These are phyloP conservation scores for Calonectria multiphialidica DNA, from an alignment of 2,329 filamentous ascomycete species.

Conservation along the genomic window DNA sequence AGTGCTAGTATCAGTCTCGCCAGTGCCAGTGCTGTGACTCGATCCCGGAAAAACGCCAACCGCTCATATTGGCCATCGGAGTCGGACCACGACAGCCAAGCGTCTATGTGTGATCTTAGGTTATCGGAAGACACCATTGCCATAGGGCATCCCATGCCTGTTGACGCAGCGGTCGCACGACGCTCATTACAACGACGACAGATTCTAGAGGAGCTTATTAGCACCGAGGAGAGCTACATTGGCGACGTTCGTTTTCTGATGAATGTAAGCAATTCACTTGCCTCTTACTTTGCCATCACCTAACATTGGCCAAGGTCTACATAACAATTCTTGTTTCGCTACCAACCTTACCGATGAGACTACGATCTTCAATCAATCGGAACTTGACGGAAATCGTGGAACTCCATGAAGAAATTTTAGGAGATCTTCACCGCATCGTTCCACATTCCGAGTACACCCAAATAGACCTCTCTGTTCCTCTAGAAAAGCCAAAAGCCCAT, in stretches of 20 bases:
- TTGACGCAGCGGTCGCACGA: constrained; percentile 78
- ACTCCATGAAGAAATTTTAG: constrained; percentile 85
- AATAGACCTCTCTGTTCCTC: constrained; percentile 30
- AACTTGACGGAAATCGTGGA: constrained; percentile 85
- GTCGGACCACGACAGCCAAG: constrained; percentile 72
- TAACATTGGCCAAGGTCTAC: constrained; percentile 69
- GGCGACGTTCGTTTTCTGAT: constrained; percentile 87
- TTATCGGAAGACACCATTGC: constrained; percentile 75
- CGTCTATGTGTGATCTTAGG: constrained; percentile 70
- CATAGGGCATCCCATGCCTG: constrained; percentile 62
- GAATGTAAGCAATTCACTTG: constrained; percentile 69
- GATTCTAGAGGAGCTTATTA: constrained; percentile 87
- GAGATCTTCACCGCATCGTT: constrained; percentile 77
- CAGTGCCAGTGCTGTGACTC: constrained; percentile 76
- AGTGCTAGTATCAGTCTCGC: constrained; percentile 84
- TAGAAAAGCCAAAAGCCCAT: constrained; percentile 27
- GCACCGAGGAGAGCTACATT: constrained; percentile 90
- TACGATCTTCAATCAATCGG: constrained; percentile 80
- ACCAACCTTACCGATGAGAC: constrained; percentile 71
- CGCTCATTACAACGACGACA: constrained; percentile 81
- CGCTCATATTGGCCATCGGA: constrained; percentile 67
- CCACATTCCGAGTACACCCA: constrained; percentile 76
- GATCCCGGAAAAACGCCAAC: constrained; percentile 65
- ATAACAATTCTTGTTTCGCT: constrained; percentile 80
- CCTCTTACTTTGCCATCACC: neutral